Evolutionary conservation across 2,329 filamentous ascomycete genomes (phyloP), one percentile per base, ranked within the genome.

Genomic region (Lachnellula cervina): DNA sequence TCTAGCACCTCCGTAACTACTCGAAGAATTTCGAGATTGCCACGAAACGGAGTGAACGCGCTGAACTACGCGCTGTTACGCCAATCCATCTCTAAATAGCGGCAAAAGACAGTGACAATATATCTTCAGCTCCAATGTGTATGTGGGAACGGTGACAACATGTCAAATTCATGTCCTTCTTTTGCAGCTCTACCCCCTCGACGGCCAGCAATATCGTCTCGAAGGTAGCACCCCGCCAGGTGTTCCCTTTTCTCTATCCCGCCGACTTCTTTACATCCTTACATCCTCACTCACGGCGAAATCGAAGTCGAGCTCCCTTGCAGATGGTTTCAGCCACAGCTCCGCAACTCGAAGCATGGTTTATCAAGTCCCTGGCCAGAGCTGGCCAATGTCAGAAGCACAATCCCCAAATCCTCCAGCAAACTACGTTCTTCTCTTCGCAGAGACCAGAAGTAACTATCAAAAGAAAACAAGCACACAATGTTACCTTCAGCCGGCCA

Each of bases 161-260:
- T 86, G 83, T 77, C 73, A 75, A 74, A 70, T 80, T 80, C 81
- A 86, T 87, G 83, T 82, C 80, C 80, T 74, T 78, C 74, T 70
- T 79, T 74, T 76, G 76, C 73, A 74, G 74, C 73, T 75, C 78
- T 72, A 74, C 78, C 70, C 75, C 77, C 76, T 75, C 67, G 62
- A 68, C 63, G 62, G 69, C 72, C 70, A 73, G 73, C 72, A 73
- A 74, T 70, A 69, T 74, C 69, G 70, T 73, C 71, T 73, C 75
- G 60, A 75, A 74, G 70, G 69, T 74, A 72, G 68, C 67, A 61
- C 62, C 68, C 63, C 69, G 68, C 60, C 67, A 64, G 19, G 51
- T 62, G 21, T 64, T 71, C 37, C 59, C 62, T 35, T 69, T 70
- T 50, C 46, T 71, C 51, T 70, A 67, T 55, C 66, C 68, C 45